Evolutionary conservation across 306 rosid genomes (phyloP).

Genomic region (Dryas octopetala): DNA sequence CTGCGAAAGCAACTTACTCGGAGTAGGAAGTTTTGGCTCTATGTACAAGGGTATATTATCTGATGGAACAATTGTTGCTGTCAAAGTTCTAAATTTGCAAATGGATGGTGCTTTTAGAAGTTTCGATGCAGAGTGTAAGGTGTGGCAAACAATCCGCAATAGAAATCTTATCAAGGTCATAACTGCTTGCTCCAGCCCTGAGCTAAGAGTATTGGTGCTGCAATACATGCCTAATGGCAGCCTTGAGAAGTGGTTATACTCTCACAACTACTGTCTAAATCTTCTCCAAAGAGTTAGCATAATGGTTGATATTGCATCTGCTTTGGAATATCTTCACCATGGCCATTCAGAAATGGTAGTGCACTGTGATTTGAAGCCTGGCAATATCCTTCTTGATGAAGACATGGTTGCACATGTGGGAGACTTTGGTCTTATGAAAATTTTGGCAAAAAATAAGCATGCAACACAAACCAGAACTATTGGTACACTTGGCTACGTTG

Average conservation of each 20-base stretch:
- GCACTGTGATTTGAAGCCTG: too few species aligned
- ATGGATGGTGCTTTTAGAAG: background rate
- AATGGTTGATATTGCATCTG: background rate
- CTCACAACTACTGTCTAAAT: background rate
- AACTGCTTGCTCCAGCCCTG: background rate
- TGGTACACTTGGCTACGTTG: too few species aligned
- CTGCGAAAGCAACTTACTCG: background rate
- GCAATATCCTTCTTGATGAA: too few species aligned
- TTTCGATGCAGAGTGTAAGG: conserved; percentile 10
- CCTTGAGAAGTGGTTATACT: too few species aligned
- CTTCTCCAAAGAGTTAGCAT: background rate
- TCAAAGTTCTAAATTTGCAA: conserved; percentile 25
- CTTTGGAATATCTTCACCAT: too few species aligned
- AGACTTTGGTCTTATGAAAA: too few species aligned
- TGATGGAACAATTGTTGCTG: conserved; percentile 21
- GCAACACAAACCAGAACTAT: too few species aligned
- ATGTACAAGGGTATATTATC: background rate
- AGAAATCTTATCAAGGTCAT: conserved; percentile 25
- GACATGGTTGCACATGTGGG: too few species aligned
- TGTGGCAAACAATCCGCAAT: conserved; percentile 9
- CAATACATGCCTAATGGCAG: too few species aligned
- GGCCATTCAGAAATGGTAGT: too few species aligned
- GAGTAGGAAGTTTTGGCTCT: conserved; percentile 1
- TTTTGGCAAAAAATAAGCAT: too few species aligned
- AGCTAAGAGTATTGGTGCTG: background rate